A percentile compares a stretch with the other conserved stretches of the same genome.
Conservation (phyloP, 2,329 filamentous ascomycete genomes). For the Zasmidium citrigriseum region DNA sequence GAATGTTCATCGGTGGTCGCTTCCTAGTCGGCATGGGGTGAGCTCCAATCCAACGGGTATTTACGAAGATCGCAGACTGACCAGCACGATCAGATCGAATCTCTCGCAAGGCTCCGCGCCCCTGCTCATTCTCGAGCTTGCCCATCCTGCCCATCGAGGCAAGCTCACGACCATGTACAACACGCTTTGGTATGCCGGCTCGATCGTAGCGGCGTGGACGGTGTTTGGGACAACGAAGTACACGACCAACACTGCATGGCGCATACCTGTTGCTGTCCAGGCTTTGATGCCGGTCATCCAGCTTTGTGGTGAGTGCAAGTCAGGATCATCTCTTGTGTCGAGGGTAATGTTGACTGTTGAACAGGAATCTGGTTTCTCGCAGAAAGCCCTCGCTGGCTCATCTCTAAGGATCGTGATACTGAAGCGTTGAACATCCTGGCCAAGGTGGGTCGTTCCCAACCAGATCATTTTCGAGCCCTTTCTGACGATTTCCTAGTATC, state of each 20-base stretch:
- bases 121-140: constrained; percentile 43
- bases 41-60: constrained; percentile 30
- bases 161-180: constrained; percentile 52
- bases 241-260: constrained; percentile 26
- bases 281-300: not conserved
- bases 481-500: constrained; percentile 20
- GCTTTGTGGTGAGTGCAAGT: constrained; percentile 54
- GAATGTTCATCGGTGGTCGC: constrained; percentile 47
- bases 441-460: constrained; percentile 39
- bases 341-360: constrained; percentile 50
- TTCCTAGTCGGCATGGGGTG: constrained; percentile 42
- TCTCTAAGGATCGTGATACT: constrained; percentile 52
- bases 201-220: constrained; percentile 49
- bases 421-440: constrained; percentile 54
- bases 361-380: constrained; percentile 54
- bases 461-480: no score
- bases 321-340: constrained; percentile 55
- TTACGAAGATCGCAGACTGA: no score
- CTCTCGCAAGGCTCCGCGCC: constrained; percentile 27
- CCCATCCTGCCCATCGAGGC: constrained; percentile 52
- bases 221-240: constrained; percentile 46
- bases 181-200: constrained; percentile 47
- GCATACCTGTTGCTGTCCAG: not conserved
- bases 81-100: no score
- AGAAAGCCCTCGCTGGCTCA: constrained; percentile 62